These are phyloP conservation scores for Zancudomyces culisetae DNA, from an alignment of 371 early-diverging fungal species.

Conservation along the genomic window DNA sequence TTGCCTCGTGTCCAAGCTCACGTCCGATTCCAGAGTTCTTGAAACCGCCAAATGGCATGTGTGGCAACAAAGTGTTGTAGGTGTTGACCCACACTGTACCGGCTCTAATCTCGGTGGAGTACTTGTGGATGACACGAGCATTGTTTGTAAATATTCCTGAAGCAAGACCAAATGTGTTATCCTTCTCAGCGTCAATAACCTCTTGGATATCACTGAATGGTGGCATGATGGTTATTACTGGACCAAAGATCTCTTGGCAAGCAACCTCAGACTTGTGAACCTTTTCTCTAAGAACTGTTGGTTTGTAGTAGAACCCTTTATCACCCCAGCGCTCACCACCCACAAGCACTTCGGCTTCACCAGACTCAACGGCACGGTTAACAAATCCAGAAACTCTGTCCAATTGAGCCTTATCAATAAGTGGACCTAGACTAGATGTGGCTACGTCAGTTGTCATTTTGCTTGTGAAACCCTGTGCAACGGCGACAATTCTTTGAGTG, in stretches of 20 bases:
- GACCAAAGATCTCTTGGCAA: constrained; percentile 61
- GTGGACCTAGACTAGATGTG: constrained; percentile 48
- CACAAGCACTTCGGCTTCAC: constrained; percentile 50
- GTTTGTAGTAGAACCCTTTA: constrained; percentile 57
- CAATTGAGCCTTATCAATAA: constrained; percentile 59
- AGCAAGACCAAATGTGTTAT: constrained; percentile 63
- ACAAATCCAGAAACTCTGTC: constrained; percentile 42
- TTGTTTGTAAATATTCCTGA: constrained; percentile 62
- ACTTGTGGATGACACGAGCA: constrained; percentile 35
- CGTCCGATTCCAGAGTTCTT: constrained; percentile 71
- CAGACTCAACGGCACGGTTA: constrained; percentile 28
- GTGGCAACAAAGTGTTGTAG: constrained; percentile 32
- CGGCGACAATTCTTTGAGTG: no score
- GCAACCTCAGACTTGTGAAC: constrained; percentile 52
- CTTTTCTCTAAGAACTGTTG: constrained; percentile 60
- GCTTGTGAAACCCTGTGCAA: constrained; percentile 43
- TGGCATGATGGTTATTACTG: constrained; percentile 60
- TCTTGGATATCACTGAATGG: constrained; percentile 58
- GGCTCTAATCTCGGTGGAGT: constrained; percentile 41
- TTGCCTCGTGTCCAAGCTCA: constrained; percentile 50
- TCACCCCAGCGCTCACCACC: constrained; percentile 51
- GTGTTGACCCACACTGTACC: constrained; percentile 66
- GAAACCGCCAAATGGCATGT: constrained; percentile 73
- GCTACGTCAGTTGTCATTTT: constrained; percentile 27
- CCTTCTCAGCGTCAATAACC: constrained; percentile 45